Base-by-base conservation (phyloP, 1,139 yeast genomes). In the Hansenula sp. region DNA sequence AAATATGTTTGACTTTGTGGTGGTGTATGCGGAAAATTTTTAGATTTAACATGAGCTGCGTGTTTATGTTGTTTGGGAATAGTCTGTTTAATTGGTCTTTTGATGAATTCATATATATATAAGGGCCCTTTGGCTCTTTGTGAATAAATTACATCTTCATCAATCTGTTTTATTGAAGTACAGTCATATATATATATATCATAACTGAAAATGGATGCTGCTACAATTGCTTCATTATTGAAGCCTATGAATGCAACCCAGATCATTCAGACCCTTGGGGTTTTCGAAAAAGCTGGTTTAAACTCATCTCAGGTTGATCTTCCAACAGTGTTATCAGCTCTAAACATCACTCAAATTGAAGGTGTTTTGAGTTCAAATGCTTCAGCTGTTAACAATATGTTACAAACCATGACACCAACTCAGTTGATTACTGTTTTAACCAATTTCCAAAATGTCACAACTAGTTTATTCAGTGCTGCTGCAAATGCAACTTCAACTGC, bases 341-440 rank as follows among this genome's bases (percentile, higher is more conserved):
- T 56, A 39, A 56, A 55, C 40, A 37, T 46, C 33, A 53, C 60
- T 4, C 59, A 56, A 44, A 36, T 55, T 34, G 49, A 51, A 33
- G 60, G 60, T 40, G 38, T 56, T 9, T 39, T 56, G 33, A 32
- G 42, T 17, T 40, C 59, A 17, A 47, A 55, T 40, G 47, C 59
- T 18, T 37, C 55, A 5, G 43, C 42, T 19, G 55, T 56, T 17
- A 32, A 42, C n/a, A 49, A 47, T 2, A 39, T 56, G 31, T 39
- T 56, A 38, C 52, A 48, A 41, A 38, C 53, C 11, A 40, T 56
- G 40, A 36, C 41, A 9, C 44, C 60, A 21, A 25, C 41, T 32
- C 59, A 56, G 43, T 33, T 56, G 6, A 47, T 46, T 18, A 41
- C 51, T 6, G 33, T 56, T 29, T 41, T 56, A 27, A 13, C 9